phyloP scores from a whole-genome alignment of 768 basidiomycete genomes.

The Tulasnella sp. region DNA sequence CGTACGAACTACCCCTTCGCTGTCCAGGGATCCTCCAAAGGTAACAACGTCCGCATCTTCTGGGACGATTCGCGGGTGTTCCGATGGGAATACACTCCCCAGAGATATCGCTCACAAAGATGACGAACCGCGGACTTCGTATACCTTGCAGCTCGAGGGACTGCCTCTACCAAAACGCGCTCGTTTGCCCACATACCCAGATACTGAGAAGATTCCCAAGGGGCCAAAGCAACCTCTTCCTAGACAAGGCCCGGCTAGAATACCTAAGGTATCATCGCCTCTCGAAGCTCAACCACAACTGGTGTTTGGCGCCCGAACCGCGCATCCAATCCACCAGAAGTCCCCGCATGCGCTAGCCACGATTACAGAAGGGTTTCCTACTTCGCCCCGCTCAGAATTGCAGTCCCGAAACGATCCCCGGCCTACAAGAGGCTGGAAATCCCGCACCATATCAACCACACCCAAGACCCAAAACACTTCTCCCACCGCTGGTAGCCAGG shows the following conservation, averaged over 20 bases:
- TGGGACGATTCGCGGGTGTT: neutral
- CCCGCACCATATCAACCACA: neutral
- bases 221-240: neutral
- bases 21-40: neutral
- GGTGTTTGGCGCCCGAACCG: neutral
- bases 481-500: neutral
- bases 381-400: neutral
- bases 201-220: neutral
- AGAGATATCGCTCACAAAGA: neutral
- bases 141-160: neutral
- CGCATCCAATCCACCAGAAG: neutral
- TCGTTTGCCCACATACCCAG: neutral
- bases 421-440: neutral
- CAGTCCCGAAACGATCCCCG: neutral
- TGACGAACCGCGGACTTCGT: neutral
- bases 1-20: neutral
- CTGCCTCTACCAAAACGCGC: neutral
- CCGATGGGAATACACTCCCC: neutral
- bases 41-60: neutral
- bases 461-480: neutral
- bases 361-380: neutral
- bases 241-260: neutral
- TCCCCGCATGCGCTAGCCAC: neutral
- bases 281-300: neutral
- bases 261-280: neutral